Percentiles rank a stretch among this genome's conserved stretches.
Conservation (phyloP, 768 basidiomycete species). For the Tulasnella sp. region DNA sequence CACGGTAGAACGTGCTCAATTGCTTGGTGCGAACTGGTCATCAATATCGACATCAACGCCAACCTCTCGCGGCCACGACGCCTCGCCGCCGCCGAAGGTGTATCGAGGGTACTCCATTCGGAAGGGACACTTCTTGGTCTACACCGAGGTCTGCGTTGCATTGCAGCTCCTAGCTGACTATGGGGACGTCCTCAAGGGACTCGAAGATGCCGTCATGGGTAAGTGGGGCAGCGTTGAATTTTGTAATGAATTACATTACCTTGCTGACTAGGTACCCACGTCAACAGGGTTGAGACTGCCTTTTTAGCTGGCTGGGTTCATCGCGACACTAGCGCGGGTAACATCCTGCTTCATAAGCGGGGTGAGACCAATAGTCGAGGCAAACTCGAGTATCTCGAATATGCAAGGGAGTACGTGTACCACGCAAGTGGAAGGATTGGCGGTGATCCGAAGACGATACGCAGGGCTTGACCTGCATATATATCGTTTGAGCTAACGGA, state of each 20-base stretch:
- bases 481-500: neutral
- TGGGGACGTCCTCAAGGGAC: neutral
- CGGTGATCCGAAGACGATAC: neutral
- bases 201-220: neutral
- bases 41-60: neutral
- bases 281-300: neutral
- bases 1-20: neutral
- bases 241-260: neutral
- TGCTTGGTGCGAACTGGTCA: neutral
- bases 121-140: neutral
- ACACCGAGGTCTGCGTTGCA: neutral
- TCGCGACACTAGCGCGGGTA: slow-evolving; percentile 1
- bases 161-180: neutral
- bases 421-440: neutral
- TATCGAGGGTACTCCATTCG: neutral
- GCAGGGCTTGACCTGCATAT: neutral
- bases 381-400: neutral
- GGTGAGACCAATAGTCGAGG: neutral
- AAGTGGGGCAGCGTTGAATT: neutral
- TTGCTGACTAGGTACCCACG: neutral
- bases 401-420: neutral
- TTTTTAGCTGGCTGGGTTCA: slow-evolving; percentile 8
- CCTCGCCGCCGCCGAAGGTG: neutral
- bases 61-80: neutral
- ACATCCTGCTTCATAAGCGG: neutral